Evolutionary conservation across 139 green algal genomes (phyloP), one percentile per base, ranked within the genome.

Genomic region (Chlorella sp.): DNA sequence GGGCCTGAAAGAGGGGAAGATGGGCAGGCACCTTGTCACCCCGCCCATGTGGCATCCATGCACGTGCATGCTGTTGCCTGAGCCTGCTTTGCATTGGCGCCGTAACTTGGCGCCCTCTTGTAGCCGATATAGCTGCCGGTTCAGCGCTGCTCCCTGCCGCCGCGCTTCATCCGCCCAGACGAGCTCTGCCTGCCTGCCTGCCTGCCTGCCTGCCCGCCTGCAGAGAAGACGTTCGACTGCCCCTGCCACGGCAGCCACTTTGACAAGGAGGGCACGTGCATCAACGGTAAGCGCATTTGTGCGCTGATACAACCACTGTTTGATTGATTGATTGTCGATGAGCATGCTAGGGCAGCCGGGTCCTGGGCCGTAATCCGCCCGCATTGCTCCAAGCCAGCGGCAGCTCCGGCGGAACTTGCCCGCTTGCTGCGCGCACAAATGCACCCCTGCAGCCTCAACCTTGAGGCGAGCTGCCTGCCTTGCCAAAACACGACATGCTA

Each of bases 161-260:
- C n/a, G n/a, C n/a, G n/a, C n/a, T n/a, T n/a, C n/a, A n/a, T n/a
- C n/a, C n/a, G n/a, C n/a, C n/a, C n/a, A n/a, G n/a, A n/a, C n/a
- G n/a, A n/a, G n/a, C n/a, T 12, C 48, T 60, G 28, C 79, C 21
- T 61, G 36, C 40, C 28, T 37, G 26, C 15, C 40, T 84, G 39
- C 40, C 64, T 71, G 64, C 64, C 64, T 71, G 64, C 64, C 11
- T 71, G 64, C 64, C 64, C 64, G 21, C 64, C 64, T 71, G 64
- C 64, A 71, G 95, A 97, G 81, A 89, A 90, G 48, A 97, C 92
- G 0, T 97, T 96, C 68, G 93, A 97, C 87, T 97, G 95, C 85
- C 92, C 94, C 37, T 97, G 95, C 94, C 95, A 97, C 85, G 95
- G 95, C 79, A 89, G 61, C 12, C 86, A 92, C 42, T 97, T 97